These are phyloP conservation scores for Eucalyptus pumila DNA, from an alignment of 345 rosid genomes.

Conservation along the genomic window DNA sequence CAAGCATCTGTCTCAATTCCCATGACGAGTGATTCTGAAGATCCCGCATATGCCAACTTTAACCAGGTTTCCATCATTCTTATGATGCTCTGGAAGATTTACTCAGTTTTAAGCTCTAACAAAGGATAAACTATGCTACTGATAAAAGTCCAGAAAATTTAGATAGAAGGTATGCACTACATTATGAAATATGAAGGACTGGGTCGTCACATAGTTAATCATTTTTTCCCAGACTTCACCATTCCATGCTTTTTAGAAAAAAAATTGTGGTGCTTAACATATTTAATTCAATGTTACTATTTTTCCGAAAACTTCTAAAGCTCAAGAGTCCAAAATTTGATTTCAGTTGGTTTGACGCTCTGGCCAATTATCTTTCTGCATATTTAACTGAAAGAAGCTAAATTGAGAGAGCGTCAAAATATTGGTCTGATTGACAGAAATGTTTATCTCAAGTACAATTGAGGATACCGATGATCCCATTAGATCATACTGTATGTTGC, in stretches of 20 bases:
- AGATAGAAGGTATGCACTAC: background rate
- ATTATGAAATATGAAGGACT: background rate
- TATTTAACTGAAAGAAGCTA: background rate
- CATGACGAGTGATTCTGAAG: conserved; percentile 19
- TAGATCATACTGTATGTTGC: background rate
- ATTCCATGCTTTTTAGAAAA: background rate
- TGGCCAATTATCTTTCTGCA: background rate
- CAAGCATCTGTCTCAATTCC: conserved; percentile 45
- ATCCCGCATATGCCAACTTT: conserved; percentile 60
- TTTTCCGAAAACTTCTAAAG: background rate
- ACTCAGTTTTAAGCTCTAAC: background rate
- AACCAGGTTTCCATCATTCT: conserved; percentile 34
- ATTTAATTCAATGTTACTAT: background rate
- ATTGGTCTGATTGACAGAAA: background rate
- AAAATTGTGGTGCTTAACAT: background rate
- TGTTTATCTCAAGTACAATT: background rate
- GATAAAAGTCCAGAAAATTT: background rate
- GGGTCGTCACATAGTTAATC: background rate
- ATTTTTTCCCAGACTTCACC: background rate
- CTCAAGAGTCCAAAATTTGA: background rate
- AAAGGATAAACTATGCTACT: background rate
- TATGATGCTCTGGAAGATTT: background rate
- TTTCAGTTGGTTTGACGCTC: background rate
- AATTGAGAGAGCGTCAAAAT: background rate
- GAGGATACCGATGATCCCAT: background rate